These are phyloP conservation scores for Ophiostoma sp. DNA, from an alignment of 2,329 filamentous ascomycete species.

Conservation along the genomic window DNA sequence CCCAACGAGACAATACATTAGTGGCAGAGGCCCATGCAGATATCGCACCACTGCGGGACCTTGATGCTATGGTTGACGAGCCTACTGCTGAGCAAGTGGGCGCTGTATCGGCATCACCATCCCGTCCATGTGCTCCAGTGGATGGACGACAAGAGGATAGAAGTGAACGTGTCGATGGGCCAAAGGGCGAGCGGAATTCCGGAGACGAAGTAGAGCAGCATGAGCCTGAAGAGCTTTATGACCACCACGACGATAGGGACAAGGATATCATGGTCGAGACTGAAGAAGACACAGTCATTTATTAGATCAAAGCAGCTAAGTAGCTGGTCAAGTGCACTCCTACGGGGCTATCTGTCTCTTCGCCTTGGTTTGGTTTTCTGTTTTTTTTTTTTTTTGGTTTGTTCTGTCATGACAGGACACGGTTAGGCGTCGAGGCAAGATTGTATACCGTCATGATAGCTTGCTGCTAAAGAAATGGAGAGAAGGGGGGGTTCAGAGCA, in stretches of 20 bases:
- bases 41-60: background rate
- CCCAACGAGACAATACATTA: background rate
- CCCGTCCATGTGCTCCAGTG: background rate
- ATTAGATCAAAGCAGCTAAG: constrained; percentile 42
- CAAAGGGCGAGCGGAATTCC: constrained; percentile 16
- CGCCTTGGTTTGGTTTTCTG: background rate
- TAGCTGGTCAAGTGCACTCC: background rate
- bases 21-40: background rate
- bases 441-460: background rate
- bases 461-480: background rate
- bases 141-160: constrained; percentile 22
- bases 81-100: constrained; percentile 28
- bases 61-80: constrained; percentile 12
- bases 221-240: constrained; percentile 29
- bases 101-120: too few relatives aligned
- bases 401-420: background rate
- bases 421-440: background rate
- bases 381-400: background rate
- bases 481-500: background rate
- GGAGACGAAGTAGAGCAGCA: constrained; percentile 21
- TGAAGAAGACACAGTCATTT: constrained; percentile 87
- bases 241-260: constrained; percentile 62
- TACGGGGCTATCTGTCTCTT: background rate
- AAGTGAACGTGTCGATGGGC: background rate
- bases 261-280: constrained; percentile 76